phyloP scores from a whole-genome alignment of 169 alveolate genomes.

The Eimeria necatrix region DNA sequence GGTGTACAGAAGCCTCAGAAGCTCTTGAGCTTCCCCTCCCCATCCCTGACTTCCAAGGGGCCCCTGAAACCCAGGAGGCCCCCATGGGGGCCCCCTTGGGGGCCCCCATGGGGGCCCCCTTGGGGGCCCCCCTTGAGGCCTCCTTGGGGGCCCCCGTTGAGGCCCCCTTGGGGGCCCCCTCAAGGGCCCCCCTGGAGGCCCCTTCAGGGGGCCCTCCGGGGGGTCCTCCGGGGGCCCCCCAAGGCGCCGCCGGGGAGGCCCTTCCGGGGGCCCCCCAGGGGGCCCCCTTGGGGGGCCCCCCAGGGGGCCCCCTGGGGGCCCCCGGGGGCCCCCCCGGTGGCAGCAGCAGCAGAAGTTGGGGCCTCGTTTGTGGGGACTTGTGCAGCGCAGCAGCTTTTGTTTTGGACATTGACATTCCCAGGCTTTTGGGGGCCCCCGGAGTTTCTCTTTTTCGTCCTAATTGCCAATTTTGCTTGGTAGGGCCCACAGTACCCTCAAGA shows the following conservation, averaged over 20 bases:
- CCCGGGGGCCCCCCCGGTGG: not conserved
- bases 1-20: not conserved
- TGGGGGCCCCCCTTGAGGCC: too few relatives aligned
- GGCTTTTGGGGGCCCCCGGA: constrained; percentile 49
- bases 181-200: too few relatives aligned
- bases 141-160: too few relatives aligned
- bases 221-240: too few relatives aligned
- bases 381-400: constrained; percentile 64
- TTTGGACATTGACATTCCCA: constrained; percentile 36
- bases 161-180: too few relatives aligned
- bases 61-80: too few relatives aligned
- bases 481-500: too few relatives aligned
- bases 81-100: too few relatives aligned
- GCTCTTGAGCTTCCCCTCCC: not conserved
- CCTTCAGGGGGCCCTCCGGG: too few relatives aligned
- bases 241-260: too few relatives aligned
- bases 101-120: too few relatives aligned
- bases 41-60: not conserved
- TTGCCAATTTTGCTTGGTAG: constrained; percentile 42
- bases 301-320: not conserved
- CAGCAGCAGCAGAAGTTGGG: not conserved
- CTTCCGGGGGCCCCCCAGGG: too few relatives aligned
- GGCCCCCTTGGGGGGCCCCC: constrained; percentile 11
- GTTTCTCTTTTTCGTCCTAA: not conserved
- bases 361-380: not conserved